Evolutionary conservation across 352 stramenopile genomes (phyloP).

Genomic region (Phytophthora podocarpi): DNA sequence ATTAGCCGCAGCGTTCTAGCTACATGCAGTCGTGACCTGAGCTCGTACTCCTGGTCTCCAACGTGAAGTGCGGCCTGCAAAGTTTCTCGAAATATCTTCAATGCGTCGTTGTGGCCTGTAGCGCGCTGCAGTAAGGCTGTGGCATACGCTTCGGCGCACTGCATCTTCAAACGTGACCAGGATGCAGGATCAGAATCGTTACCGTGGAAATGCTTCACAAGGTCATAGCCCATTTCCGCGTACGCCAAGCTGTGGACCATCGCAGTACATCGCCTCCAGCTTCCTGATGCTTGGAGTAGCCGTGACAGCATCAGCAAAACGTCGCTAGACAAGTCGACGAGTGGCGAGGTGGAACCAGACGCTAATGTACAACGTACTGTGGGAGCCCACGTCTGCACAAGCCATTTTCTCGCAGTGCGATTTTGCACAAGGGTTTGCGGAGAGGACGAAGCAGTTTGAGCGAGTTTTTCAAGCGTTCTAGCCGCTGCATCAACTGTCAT

Average conservation of each 20-base stretch:
- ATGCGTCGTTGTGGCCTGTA: constrained; percentile 39
- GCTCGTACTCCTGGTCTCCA: constrained; percentile 47
- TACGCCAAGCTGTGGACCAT: constrained; percentile 46
- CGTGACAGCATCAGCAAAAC: constrained; percentile 48
- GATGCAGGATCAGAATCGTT: no score
- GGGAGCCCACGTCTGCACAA: constrained; percentile 32
- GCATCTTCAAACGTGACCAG: constrained; percentile 58
- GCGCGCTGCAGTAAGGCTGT: constrained; percentile 41
- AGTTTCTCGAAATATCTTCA: constrained; percentile 53
- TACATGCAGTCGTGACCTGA: constrained; percentile 47
- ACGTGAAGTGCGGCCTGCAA: constrained; percentile 42
- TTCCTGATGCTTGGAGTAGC: constrained; percentile 47
- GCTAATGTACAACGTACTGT: constrained; percentile 13
- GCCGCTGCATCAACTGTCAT: constrained; percentile 17
- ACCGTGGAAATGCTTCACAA: constrained; percentile 38
- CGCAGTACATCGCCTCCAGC: constrained; percentile 49
- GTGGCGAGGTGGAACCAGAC: constrained; percentile 9
- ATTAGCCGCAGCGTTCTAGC: constrained; percentile 40
- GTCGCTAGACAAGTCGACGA: constrained; percentile 40
- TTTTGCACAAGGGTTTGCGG: constrained; percentile 36
- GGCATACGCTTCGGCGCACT: constrained; percentile 49
- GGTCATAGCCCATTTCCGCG: constrained; percentile 48
- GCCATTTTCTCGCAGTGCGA: constrained; percentile 41
- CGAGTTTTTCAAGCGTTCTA: constrained; percentile 35
- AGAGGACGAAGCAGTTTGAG: constrained; percentile 25